Conservation (phyloP, 23 red algal genomes). For the Gracilaria domingensis region DNA sequence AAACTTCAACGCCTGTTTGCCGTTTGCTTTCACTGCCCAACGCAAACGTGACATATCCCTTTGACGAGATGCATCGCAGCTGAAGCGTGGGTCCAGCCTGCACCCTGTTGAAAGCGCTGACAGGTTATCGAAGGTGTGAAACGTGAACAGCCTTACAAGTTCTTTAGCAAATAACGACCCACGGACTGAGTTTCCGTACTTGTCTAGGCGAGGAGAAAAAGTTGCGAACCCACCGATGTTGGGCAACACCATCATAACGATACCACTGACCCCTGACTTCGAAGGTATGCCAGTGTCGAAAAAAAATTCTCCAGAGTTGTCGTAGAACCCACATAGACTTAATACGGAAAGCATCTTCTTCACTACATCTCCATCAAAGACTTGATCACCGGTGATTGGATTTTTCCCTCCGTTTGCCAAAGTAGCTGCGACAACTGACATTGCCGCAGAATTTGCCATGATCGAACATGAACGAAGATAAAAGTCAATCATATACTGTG, state of each 20-base stretch:
- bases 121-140: conserved; percentile 66
- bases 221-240: conserved; percentile 65
- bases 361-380: conserved; percentile 58
- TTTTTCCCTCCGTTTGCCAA: conserved; percentile 66
- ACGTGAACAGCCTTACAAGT: conserved; percentile 52
- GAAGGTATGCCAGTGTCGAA: conserved; percentile 63
- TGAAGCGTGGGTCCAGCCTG: conserved; percentile 65
- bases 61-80: conserved; percentile 47
- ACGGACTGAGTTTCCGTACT: conserved; percentile 60
- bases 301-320: conserved; percentile 68
- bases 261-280: conserved; percentile 68
- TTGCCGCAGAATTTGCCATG: conserved; percentile 46
- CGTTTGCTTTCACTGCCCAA: conserved; percentile 60
- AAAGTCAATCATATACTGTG: conserved; percentile 48
- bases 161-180: conserved; percentile 50
- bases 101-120: conserved; percentile 68
- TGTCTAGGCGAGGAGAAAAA: conserved; percentile 59
- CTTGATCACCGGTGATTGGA: conserved; percentile 50
- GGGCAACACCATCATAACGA: conserved; percentile 64
- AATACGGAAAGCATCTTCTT: conserved; percentile 59
- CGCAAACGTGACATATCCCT: conserved; percentile 39
- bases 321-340: conserved; percentile 64
- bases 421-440: conserved; percentile 65
- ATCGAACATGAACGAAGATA: conserved; percentile 66
- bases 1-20: conserved; percentile 42